These are phyloP conservation scores for Paramecium biaurelia DNA, from an alignment of 73 alveolate genomes.

Conservation along the genomic window DNA sequence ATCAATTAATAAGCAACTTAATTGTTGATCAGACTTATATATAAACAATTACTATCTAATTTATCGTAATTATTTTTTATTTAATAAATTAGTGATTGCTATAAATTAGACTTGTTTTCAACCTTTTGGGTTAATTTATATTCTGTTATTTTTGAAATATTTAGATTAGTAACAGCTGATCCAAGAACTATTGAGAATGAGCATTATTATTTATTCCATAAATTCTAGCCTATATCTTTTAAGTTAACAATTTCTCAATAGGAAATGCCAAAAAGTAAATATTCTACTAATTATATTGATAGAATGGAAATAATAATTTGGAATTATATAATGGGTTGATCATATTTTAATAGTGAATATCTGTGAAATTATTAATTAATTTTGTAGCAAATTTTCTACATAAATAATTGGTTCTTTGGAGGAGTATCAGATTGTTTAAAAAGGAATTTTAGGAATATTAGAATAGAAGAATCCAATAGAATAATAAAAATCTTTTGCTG, in stretches of 20 bases:
- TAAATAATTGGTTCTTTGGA: neutral
- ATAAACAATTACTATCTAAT: neutral
- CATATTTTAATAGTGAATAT: neutral
- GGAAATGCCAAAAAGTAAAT: conserved; percentile 31
- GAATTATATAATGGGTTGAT: conserved; percentile 28
- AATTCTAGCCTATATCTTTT: neutral
- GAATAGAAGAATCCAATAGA: neutral
- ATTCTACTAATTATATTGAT: neutral
- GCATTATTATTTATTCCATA: neutral
- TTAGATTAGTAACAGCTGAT: neutral
- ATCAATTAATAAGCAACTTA: neutral
- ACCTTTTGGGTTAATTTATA: neutral
- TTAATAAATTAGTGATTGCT: neutral
- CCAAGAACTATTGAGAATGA: neutral
- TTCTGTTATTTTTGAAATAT: neutral
- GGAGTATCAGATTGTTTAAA: conserved; percentile 3
- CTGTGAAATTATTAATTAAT: neutral
- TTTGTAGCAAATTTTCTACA: neutral
- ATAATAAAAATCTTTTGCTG: neutral
- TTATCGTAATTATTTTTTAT: neutral
- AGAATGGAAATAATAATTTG: conserved; percentile 27
- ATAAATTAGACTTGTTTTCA: neutral
- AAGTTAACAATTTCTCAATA: neutral
- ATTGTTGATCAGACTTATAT: neutral
- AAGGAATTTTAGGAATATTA: neutral